Evolutionary conservation across 768 basidiomycete species (phyloP).

Genomic region (Suillus fuscotomentosus): DNA sequence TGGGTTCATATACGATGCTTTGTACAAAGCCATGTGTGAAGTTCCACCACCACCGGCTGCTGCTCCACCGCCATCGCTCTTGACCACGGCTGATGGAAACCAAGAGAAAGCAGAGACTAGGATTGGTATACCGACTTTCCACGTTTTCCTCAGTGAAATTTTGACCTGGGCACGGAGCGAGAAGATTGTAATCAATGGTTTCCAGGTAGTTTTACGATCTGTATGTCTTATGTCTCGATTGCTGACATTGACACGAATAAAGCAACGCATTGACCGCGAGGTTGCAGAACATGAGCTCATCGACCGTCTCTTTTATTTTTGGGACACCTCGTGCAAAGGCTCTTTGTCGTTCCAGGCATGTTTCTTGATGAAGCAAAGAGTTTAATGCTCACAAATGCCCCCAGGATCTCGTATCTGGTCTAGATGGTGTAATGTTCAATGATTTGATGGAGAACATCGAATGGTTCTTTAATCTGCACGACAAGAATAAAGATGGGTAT

Average conservation of each 20-base stretch:
- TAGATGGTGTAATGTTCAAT: conserved; percentile 92
- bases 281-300: conserved; percentile 97
- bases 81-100: conserved; percentile 50
- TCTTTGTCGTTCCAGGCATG: conserved; percentile 86
- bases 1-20: conserved; percentile 88
- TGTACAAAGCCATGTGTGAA: conserved; percentile 82
- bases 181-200: conserved; percentile 88
- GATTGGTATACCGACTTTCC: conserved; percentile 83
- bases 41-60: conserved; percentile 63
- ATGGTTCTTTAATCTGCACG: conserved; percentile 97
- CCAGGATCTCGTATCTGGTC: conserved; percentile 85
- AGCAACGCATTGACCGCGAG: conserved; percentile 86
- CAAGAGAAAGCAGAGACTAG: conserved; percentile 88
- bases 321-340: conserved; percentile 82
- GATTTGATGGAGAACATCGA: conserved; percentile 98
- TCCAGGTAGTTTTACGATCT: conserved; percentile 54
- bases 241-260: conserved; percentile 9
- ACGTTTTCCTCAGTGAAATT: conserved; percentile 86
- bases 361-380: not conserved
- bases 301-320: conserved; percentile 90
- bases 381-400: conserved; percentile 1
- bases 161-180: conserved; percentile 96
- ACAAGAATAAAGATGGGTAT: conserved; percentile 94
- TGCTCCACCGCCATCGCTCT: conserved; percentile 48
- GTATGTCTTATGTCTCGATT: conserved; percentile 2